Evolutionary conservation across 2,329 filamentous ascomycete genomes (phyloP).

Genomic region (Chlorencoelia australis): DNA sequence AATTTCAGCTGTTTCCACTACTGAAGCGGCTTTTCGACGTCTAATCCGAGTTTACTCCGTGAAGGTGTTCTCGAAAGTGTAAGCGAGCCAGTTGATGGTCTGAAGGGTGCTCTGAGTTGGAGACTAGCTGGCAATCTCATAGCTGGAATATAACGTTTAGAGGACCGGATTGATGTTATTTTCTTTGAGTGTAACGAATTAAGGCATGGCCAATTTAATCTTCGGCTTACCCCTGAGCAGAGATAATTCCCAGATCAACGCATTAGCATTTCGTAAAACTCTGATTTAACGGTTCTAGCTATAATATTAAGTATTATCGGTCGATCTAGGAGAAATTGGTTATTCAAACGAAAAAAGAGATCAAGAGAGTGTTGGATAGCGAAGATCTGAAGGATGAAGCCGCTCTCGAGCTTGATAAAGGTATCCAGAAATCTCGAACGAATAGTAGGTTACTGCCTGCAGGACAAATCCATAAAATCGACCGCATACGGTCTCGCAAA

Average conservation of each 20-base stretch:
- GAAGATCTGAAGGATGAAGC: slow-evolving; percentile 89
- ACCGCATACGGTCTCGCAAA: too few relatives aligned
- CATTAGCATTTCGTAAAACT: slow-evolving; percentile 74
- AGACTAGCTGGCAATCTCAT: slow-evolving; percentile 83
- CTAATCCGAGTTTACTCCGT: slow-evolving; percentile 84
- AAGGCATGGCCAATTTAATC: slow-evolving; percentile 86
- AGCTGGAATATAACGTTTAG: slow-evolving; percentile 68
- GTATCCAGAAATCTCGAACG: slow-evolving; percentile 79
- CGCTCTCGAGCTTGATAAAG: slow-evolving; percentile 80
- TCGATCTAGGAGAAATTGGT: slow-evolving; percentile 64
- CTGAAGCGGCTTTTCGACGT: slow-evolving; percentile 60
- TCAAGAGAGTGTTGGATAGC: slow-evolving; percentile 71
- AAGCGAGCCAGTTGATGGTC: slow-evolving; percentile 84
- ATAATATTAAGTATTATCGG: slow-evolving; percentile 87
- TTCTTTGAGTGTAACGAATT: slow-evolving; percentile 98
- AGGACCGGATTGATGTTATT: slow-evolving; percentile 65
- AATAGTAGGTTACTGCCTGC: too few relatives aligned
- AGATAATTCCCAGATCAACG: slow-evolving; percentile 42
- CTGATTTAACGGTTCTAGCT: slow-evolving; percentile 82
- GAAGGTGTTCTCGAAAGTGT: slow-evolving; percentile 87
- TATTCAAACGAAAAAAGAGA: slow-evolving; percentile 83
- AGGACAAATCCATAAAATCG: too few relatives aligned
- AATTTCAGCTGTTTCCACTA: slow-evolving; percentile 50
- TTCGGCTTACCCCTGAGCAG: slow-evolving; percentile 55
- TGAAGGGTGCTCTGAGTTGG: slow-evolving; percentile 87